Percentiles rank a stretch among this genome's conserved stretches.
These are phyloP conservation scores for Cryphonectria parasitica DNA, from an alignment of 2,329 filamentous ascomycete species.

Conservation along the genomic window DNA sequence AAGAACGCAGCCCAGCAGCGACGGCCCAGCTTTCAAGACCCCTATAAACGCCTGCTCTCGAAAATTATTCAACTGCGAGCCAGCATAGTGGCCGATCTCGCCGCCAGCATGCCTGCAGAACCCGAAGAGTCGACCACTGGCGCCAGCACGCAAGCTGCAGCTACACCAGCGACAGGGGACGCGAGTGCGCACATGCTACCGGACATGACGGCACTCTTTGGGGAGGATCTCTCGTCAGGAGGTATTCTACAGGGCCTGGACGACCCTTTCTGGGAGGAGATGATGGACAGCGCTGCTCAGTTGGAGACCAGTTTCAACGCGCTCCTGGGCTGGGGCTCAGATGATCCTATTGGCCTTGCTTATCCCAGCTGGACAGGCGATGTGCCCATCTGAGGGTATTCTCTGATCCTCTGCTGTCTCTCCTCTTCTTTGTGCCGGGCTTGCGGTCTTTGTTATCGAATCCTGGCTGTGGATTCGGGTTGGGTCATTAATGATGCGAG, in stretches of 20 bases:
- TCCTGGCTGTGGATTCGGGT: too few species aligned
- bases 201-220: neutral
- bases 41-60: constrained; percentile 15
- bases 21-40: constrained; percentile 11
- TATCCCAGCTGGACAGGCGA: constrained; percentile 3
- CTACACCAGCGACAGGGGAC: neutral
- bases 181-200: neutral
- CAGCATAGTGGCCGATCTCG: constrained; percentile 18
- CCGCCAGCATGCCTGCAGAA: constrained; percentile 15
- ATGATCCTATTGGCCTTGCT: neutral
- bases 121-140: neutral
- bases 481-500: too few species aligned
- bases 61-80: constrained; percentile 20
- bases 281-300: constrained; percentile 13
- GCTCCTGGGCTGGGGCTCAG: constrained; percentile 22
- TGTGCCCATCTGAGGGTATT: neutral
- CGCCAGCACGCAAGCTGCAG: too few species aligned
- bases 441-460: too few species aligned
- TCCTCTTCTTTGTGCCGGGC: too few species aligned
- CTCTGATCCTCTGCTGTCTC: too few species aligned
- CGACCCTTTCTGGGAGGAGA: constrained; percentile 24
- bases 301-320: constrained; percentile 22
- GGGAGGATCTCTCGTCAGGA: neutral
- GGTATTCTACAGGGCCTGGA: constrained; percentile 18
- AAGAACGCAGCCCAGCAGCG: neutral